Evolutionary conservation across 2,329 filamentous ascomycete species (phyloP).

Genomic region (Curvularia verruculosa): DNA sequence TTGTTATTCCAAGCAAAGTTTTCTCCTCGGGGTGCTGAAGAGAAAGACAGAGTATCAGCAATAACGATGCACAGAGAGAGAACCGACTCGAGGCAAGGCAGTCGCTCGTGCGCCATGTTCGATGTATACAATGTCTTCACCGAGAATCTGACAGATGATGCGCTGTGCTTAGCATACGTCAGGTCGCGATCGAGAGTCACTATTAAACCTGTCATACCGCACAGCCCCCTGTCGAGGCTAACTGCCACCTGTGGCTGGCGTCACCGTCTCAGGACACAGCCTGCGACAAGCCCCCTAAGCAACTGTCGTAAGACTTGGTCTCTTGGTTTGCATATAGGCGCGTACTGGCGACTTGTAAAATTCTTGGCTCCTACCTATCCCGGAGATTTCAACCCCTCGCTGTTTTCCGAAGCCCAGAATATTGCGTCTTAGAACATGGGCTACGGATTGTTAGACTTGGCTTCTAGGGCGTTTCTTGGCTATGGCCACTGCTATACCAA

Average conservation of each 20-base stretch:
- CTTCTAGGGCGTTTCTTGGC: constrained; percentile 1
- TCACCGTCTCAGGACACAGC: constrained; percentile 5
- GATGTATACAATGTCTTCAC: background rate
- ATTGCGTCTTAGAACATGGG: background rate
- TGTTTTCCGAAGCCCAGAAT: background rate
- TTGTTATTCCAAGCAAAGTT: background rate
- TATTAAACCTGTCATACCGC: background rate
- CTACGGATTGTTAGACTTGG: background rate
- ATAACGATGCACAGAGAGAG: too few relatives aligned
- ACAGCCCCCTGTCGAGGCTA: background rate
- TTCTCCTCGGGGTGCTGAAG: too few relatives aligned
- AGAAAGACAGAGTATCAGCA: too few relatives aligned
- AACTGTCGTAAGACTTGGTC: constrained; percentile 31
- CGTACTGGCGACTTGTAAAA: background rate
- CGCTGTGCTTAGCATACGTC: background rate
- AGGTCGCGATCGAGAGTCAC: background rate
- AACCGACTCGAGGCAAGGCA: too few relatives aligned
- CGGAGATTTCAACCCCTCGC: background rate
- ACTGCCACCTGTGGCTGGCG: constrained; percentile 2
- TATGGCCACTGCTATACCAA: background rate
- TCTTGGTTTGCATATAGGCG: constrained; percentile 23
- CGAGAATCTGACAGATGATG: background rate
- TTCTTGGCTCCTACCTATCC: constrained; percentile 18
- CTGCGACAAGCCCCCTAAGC: constrained; percentile 22
- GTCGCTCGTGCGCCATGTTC: too few relatives aligned